These are phyloP conservation scores for Populus hybrid DNA, from an alignment of 441 rosid genomes.

Conservation along the genomic window DNA sequence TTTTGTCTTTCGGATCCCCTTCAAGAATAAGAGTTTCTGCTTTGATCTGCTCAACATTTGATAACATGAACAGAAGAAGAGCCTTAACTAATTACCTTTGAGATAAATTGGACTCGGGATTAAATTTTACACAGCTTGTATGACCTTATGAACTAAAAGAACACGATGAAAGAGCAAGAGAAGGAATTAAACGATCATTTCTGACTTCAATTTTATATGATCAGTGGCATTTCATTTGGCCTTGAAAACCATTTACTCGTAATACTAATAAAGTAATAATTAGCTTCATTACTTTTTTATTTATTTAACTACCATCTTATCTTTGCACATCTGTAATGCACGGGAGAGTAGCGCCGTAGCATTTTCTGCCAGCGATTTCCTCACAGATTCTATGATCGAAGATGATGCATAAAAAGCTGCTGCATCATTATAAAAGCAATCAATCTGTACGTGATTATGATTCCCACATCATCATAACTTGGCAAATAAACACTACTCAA, in stretches of 20 bases:
- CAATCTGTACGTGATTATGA: neutral
- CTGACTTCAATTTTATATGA: neutral
- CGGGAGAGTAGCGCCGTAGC: constrained; percentile 46
- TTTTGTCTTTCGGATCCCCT: constrained; percentile 73
- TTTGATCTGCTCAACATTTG: constrained; percentile 38
- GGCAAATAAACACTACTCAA: neutral
- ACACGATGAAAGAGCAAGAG: too few relatives aligned
- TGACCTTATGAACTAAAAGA: too few relatives aligned
- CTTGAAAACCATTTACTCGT: neutral
- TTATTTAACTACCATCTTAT: constrained; percentile 36
- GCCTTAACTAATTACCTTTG: neutral
- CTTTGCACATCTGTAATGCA: constrained; percentile 45
- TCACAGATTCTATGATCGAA: constrained; percentile 43
- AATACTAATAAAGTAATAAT: too few relatives aligned
- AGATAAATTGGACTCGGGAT: neutral
- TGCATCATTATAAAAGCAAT: neutral
- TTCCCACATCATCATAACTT: neutral
- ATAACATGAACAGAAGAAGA: neutral
- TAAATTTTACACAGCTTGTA: too few relatives aligned
- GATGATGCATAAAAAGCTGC: constrained; percentile 48
- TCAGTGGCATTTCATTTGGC: too few relatives aligned
- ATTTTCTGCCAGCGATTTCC: constrained; percentile 51
- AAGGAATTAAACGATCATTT: too few relatives aligned
- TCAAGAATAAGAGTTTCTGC: constrained; percentile 56
- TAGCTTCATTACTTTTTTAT: neutral